Percentiles rank a stretch among this genome's conserved stretches.
phyloP scores from a whole-genome alignment of 768 basidiomycete genomes.

The Gautieria morchelliformis region DNA sequence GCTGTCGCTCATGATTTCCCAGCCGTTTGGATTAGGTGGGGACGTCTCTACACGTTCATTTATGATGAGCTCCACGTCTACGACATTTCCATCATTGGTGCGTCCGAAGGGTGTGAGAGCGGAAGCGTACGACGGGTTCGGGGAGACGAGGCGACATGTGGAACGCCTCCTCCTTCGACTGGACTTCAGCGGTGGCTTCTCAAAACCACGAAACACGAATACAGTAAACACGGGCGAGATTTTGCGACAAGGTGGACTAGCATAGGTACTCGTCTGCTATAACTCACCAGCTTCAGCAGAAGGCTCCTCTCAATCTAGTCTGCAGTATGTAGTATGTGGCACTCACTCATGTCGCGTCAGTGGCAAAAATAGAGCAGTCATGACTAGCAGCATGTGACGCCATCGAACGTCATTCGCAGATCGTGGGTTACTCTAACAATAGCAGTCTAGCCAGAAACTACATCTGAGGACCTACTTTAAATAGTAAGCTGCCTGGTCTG shows the following conservation, averaged over 20 bases:
- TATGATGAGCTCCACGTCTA: conserved; percentile 40
- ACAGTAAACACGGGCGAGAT: conserved; percentile 4
- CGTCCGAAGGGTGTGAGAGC: conserved; percentile 41
- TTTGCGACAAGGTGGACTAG: conserved; percentile 11
- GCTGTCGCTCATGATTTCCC: conserved; percentile 65
- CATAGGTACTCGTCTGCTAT: background rate
- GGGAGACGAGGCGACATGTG: conserved; percentile 66
- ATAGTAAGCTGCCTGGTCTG: too few species aligned
- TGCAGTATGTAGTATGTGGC: background rate
- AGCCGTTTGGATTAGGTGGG: conserved; percentile 48
- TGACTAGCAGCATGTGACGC: background rate
- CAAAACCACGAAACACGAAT: conserved; percentile 20
- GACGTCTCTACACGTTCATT: conserved; percentile 63
- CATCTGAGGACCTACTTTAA: too few species aligned
- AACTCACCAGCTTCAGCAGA: background rate
- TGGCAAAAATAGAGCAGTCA: background rate
- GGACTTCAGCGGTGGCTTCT: conserved; percentile 77
- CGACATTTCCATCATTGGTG: conserved; percentile 43
- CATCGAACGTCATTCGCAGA: background rate
- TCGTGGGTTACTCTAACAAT: too few species aligned
- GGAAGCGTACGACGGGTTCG: conserved; percentile 38
- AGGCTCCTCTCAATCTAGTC: background rate
- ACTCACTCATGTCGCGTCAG: background rate
- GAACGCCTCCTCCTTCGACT: conserved; percentile 74
- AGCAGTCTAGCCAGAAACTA: too few species aligned